A percentile compares a stretch with the other conserved stretches of the same genome.
Conservation (phyloP, 768 basidiomycete genomes). For the Chalciporus sphaerocephalus region DNA sequence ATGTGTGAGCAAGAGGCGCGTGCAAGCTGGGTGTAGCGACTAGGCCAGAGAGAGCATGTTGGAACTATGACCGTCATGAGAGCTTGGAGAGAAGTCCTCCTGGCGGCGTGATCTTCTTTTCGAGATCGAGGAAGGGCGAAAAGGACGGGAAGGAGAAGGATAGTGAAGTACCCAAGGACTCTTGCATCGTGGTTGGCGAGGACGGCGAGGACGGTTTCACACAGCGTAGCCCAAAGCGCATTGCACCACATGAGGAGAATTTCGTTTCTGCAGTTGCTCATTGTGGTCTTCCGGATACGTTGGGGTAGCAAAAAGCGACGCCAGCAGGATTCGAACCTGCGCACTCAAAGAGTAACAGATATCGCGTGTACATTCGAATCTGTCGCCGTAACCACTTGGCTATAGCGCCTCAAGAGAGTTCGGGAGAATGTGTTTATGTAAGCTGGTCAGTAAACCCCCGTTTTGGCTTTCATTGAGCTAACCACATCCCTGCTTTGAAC, state of each 20-base stretch:
- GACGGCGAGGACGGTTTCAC: not conserved
- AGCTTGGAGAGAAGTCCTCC: constrained; percentile 30
- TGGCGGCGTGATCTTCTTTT: constrained; percentile 13
- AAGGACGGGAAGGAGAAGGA: constrained; percentile 10
- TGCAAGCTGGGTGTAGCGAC: constrained; percentile 33
- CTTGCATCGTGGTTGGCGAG: not conserved
- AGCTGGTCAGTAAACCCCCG: not conserved
- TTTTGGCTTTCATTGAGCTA: not conserved
- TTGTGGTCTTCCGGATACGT: constrained; percentile 5
- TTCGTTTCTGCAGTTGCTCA: no score
- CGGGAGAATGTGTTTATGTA: not conserved
- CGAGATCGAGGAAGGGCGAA: constrained; percentile 7
- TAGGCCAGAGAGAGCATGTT: constrained; percentile 43
- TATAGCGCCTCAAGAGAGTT: constrained; percentile 41
- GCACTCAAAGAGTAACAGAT: constrained; percentile 39
- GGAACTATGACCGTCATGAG: constrained; percentile 42
- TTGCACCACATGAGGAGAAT: not conserved
- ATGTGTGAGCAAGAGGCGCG: constrained; percentile 22
- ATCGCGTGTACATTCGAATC: constrained; percentile 47
- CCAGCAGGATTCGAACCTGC: constrained; percentile 42
- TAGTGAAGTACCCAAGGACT: not conserved
- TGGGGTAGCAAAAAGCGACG: constrained; percentile 31
- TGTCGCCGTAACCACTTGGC: constrained; percentile 78
- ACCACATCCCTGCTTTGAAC: not conserved
- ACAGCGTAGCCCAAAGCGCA: constrained; percentile 4